Evolutionary conservation across 2,329 filamentous ascomycete genomes (phyloP).

Genomic region (Alternaria solani): DNA sequence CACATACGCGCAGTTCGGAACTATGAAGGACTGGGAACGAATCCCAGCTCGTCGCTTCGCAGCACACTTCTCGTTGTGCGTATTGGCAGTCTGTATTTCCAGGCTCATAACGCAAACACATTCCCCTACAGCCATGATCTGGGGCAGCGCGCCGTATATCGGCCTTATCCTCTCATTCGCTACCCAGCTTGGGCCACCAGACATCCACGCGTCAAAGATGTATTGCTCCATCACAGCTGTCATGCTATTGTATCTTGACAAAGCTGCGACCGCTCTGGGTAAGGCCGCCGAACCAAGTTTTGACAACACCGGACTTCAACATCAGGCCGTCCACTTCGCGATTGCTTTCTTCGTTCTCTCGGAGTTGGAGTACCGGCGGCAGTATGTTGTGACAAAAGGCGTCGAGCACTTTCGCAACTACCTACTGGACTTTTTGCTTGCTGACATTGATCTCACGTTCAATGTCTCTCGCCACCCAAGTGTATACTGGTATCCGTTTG

Average conservation of each 20-base stretch:
- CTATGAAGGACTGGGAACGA: background rate
- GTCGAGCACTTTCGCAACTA: background rate
- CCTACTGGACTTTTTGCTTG: background rate
- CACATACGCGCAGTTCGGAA: background rate
- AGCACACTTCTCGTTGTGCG: background rate
- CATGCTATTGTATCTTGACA: background rate
- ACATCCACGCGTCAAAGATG: background rate
- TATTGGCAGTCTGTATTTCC: background rate
- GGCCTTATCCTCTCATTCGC: background rate
- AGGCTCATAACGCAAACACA: background rate
- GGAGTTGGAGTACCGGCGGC: background rate
- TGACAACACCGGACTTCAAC: background rate
- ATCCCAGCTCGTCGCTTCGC: background rate
- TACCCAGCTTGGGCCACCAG: background rate
- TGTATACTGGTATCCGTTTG: background rate
- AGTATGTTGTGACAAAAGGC: background rate
- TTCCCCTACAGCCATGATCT: background rate
- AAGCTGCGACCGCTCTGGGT: background rate
- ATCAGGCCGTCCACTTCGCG: background rate
- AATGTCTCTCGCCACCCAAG: background rate
- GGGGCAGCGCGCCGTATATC: background rate
- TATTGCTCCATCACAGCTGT: background rate
- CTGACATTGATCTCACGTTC: background rate
- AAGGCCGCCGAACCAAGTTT: background rate
- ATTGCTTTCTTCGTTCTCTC: conserved; percentile 5